phyloP scores from a whole-genome alignment of 768 basidiomycete genomes.

The Rhodotorula kratochvilovae region DNA sequence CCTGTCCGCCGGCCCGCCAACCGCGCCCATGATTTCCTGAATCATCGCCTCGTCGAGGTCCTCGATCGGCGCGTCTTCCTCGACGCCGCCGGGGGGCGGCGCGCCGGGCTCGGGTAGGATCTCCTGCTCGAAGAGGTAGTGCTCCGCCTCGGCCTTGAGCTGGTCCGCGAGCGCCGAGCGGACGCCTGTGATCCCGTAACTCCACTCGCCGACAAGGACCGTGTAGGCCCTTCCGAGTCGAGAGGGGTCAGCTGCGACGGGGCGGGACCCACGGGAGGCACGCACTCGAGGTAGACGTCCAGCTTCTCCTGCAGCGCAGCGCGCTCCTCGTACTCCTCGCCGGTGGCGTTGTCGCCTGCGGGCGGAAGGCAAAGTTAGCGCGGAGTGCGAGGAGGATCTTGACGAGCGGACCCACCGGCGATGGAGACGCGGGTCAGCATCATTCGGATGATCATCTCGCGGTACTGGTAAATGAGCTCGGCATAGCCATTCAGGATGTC shows the following conservation, averaged over 20 bases:
- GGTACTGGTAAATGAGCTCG: slow-evolving; percentile 37
- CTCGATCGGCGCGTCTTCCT: not conserved
- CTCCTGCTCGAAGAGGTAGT: slow-evolving; percentile 11
- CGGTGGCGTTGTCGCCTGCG: slow-evolving; percentile 30
- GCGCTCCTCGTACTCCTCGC: slow-evolving; percentile 40
- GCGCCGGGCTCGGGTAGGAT: not conserved
- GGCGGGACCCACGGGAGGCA: not conserved
- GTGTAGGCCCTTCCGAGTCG: slow-evolving; percentile 3
- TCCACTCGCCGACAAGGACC: slow-evolving; percentile 25
- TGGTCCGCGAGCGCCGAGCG: slow-evolving; percentile 7
- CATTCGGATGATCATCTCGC: slow-evolving; percentile 32
- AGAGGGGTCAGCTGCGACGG: not conserved
- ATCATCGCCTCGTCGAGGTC: not conserved
- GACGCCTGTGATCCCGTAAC: not conserved
- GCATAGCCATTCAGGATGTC: slow-evolving; percentile 38
- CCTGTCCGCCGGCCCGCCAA: not conserved
- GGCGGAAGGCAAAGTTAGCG: not conserved
- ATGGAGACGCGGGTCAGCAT: slow-evolving; percentile 23
- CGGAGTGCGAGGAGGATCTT: too few relatives aligned
- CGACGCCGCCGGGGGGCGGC: not conserved
- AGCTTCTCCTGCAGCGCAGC: slow-evolving; percentile 39
- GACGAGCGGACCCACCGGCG: slow-evolving; percentile 13
- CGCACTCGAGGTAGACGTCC: slow-evolving; percentile 34
- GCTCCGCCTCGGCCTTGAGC: slow-evolving; percentile 10
- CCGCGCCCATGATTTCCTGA: not conserved